Evolutionary conservation across 1,284 basidiomycete genomes (phyloP), one percentile per base, ranked within the genome.

Genomic region (Trichosporon inkin): DNA sequence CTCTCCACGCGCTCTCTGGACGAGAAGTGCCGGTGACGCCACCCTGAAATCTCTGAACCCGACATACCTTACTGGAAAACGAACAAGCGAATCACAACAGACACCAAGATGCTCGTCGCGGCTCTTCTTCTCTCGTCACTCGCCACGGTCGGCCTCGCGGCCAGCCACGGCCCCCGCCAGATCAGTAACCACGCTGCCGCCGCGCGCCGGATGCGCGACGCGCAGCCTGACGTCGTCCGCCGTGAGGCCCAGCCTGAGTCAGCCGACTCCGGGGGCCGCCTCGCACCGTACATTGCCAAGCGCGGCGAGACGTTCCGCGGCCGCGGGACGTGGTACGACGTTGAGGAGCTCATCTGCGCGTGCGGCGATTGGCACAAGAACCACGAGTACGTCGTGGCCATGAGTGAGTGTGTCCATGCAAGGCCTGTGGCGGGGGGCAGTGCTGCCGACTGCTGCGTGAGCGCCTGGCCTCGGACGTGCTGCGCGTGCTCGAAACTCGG

Each of bases 131-230:
- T 32, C 28, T 32, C 28, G 5, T 17, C 24, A 13, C 44, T 49
- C 24, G n/a, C 22, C 8, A 16, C 44, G 24, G 44, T 22, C 67
- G 11, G 62, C 44, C 44, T 52, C 59, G 24, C 56, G 62, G 17
- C 62, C 66, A 13, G 17, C 56, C 36, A 57, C 60, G 24, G 64
- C 56, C 20, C 53, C 57, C 32, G 52, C 60, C 35, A 56, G 53
- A 10, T 56, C 62, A 3, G 64, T 56, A 24, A 56, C 63, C 38
- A 49, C 24, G 63, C 67, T 24, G 66, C 63, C 32, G 62, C 67
- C 11, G 66, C 61, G 0, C 44, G 44, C 22, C 22, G 44, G 14
- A 49, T 49, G 44, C 44, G 44, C 13, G 44, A 44, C 40, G 20
- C 44, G 16, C 13, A 28, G 14, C 22, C 44, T 6, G 44, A 49